Evolutionary conservation across 2,329 filamentous ascomycete species (phyloP), one percentile per base, ranked within the genome.

Genomic region (Pseudocercospora cruenta): DNA sequence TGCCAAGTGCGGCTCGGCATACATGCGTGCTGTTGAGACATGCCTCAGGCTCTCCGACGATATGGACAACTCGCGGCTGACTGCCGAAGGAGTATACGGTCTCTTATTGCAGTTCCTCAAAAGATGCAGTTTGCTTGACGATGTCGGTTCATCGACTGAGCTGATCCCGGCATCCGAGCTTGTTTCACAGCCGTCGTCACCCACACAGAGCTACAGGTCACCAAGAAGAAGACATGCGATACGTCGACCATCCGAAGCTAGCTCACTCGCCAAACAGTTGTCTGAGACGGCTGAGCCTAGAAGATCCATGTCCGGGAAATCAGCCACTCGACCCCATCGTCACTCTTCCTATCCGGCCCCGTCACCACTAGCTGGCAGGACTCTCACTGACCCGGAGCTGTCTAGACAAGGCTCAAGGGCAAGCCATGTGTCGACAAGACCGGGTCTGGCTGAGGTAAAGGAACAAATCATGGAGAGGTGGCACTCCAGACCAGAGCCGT

Each of bases 11-110:
- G 91, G 91, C 14, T 90, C 87, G 7, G 82, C 91, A 0, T 94
- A 93, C 77, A 90, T 88, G 85, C 90, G 89, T 73, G 91, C 90
- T 0, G 90, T 92, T 1, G 86, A 91, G 74, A 84, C 87, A 2
- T 93, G 91, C 72, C 89, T 90, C 82, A 84, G 84, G 65, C 88
- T 90, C n/a, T 88, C 90, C 2, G 90, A 93, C 47, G 69, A 72
- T 16, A 65, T 69, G 28, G 70, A 71, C 36, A 70, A 64, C 51
- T 68, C 68, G 22, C 60, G 67, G 49, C 62, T 76, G 39, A 73
- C 69, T 54, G 67, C 67, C 9, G 73, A 75, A 24, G 72, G 70
- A 7, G 68, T 73, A 9, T 78, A 76, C 47, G 73, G 71, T 5
- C 69, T 69, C 39, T 67, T 78, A 8, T 65, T 78, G 3, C 67